These are phyloP conservation scores for Candida tunisiensis DNA, from an alignment of 1,139 yeast species.

Conservation along the genomic window DNA sequence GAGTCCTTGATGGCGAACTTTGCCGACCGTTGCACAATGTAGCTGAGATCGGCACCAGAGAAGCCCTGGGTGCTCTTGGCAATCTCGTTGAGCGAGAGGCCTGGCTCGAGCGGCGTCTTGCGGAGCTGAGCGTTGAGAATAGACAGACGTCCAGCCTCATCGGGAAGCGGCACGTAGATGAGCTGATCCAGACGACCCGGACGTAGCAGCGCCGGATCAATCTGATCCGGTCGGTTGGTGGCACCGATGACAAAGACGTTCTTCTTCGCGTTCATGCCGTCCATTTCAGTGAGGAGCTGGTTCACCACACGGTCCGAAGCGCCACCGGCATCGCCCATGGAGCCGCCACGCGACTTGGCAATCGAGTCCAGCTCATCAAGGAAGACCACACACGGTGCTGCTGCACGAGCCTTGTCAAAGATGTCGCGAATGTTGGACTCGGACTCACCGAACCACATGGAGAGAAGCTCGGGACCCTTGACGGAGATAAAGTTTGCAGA, in stretches of 20 bases:
- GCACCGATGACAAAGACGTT: conserved; percentile 98
- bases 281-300: conserved; percentile 97
- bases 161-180: conserved; percentile 97
- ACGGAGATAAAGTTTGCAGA: conserved; percentile 94
- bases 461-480: conserved; percentile 90
- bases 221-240: conserved; percentile 97
- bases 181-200: conserved; percentile 99
- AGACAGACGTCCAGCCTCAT: conserved; percentile 82
- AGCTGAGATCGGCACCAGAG: conserved; percentile 97
- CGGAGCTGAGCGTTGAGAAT: conserved; percentile 92
- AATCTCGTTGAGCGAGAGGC: conserved; percentile 71
- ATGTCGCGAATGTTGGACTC: conserved; percentile 95
- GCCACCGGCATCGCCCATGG: conserved; percentile 91
- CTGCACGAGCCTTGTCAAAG: conserved; percentile 96
- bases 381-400: conserved; percentile 96
- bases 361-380: conserved; percentile 95
- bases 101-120: conserved; percentile 97
- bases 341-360: conserved; percentile 94
- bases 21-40: conserved; percentile 96
- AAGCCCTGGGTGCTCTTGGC: conserved; percentile 91
- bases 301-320: conserved; percentile 98
- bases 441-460: conserved; percentile 99
- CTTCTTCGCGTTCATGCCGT: conserved; percentile 99
- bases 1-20: conserved; percentile 97
- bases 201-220: conserved; percentile 95